Conservation (phyloP, 306 rosid species). For the Cotoneaster glaucophyllus region DNA sequence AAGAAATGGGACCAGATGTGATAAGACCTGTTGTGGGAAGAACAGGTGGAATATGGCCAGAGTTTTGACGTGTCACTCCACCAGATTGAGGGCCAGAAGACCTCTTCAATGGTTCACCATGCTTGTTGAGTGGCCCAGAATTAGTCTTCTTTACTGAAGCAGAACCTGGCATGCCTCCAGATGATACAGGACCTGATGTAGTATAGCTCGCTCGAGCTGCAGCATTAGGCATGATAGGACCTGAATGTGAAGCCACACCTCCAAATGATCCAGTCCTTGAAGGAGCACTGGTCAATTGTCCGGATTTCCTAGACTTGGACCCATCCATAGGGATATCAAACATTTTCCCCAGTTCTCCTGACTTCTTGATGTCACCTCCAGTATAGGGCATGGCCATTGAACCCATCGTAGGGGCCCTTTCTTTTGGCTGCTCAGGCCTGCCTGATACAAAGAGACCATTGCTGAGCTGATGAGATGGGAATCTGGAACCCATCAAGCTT, state of each 20-base stretch:
- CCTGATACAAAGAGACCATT: constrained; percentile 97
- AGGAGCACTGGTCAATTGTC: constrained; percentile 65
- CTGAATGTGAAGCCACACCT: constrained; percentile 94
- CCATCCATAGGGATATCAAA: constrained; percentile 89
- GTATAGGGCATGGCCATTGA: constrained; percentile 93
- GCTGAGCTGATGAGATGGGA: constrained; percentile 99
- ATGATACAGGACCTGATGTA: constrained; percentile 66
- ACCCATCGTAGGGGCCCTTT: constrained; percentile 90
- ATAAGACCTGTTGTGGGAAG: constrained; percentile 95
- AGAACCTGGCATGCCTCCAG: constrained; percentile 66
- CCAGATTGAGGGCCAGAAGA: constrained; percentile 99
- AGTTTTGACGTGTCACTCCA: constrained; percentile 89
- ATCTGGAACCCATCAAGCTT: constrained; percentile 87
- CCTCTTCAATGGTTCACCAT: constrained; percentile 93
- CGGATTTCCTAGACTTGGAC: constrained; percentile 91
- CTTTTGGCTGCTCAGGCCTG: constrained; percentile 98
- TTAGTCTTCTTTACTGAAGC: constrained; percentile 77
- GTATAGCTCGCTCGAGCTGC: constrained; percentile 66
- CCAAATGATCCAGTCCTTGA: constrained; percentile 91
- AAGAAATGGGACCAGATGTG: constrained; percentile 88
- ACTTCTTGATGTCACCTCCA: constrained; percentile 94
- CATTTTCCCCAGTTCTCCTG: constrained; percentile 96
- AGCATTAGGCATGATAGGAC: constrained; percentile 70
- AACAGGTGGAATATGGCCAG: constrained; percentile 92
- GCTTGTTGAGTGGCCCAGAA: constrained; percentile 94